phyloP scores from a whole-genome alignment of 2,329 filamentous ascomycete genomes.

The Neonectria hederae region DNA sequence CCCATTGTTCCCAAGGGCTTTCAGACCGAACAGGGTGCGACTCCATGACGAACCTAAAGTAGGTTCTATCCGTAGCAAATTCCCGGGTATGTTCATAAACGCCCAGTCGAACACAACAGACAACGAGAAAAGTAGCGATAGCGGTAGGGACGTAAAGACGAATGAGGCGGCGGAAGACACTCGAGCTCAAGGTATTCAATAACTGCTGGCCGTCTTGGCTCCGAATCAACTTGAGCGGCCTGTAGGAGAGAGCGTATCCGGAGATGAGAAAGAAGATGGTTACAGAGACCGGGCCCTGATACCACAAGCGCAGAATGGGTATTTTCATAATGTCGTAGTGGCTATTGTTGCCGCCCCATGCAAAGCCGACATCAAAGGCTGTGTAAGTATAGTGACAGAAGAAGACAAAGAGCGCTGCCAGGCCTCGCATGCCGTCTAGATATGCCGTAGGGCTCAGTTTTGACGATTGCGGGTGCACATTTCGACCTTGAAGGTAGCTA shows the following conservation, averaged over 20 bases:
- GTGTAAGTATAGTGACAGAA: slow-evolving; percentile 67
- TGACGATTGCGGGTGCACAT: slow-evolving; percentile 49
- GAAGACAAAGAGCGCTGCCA: slow-evolving; percentile 65
- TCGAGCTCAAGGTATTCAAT: slow-evolving; percentile 56
- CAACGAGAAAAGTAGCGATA: slow-evolving; percentile 61
- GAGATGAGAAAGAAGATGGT: slow-evolving; percentile 71
- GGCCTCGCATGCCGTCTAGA: slow-evolving; percentile 66
- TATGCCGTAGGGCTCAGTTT: slow-evolving; percentile 62
- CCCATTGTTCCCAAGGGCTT: slow-evolving; percentile 10
- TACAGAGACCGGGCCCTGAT: slow-evolving; percentile 65
- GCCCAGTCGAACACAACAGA: slow-evolving; percentile 55
- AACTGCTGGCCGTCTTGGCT: slow-evolving; percentile 50
- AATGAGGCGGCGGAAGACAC: slow-evolving; percentile 62
- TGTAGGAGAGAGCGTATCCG: slow-evolving; percentile 67
- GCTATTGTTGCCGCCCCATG: slow-evolving; percentile 55
- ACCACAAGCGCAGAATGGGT: slow-evolving; percentile 63
- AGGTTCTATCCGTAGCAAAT: slow-evolving; percentile 55
- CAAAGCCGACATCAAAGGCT: slow-evolving; percentile 59
- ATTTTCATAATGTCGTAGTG: slow-evolving; percentile 60
- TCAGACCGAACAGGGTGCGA: slow-evolving; percentile 3
- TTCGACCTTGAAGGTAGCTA: slow-evolving; percentile 58
- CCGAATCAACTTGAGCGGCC: slow-evolving; percentile 57
- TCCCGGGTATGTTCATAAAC: slow-evolving; percentile 59
- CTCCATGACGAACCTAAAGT: slow-evolving; percentile 43
- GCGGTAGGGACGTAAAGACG: slow-evolving; percentile 62